Base-by-base conservation (phyloP, 345 rosid genomes). In the Garcia nutans region DNA sequence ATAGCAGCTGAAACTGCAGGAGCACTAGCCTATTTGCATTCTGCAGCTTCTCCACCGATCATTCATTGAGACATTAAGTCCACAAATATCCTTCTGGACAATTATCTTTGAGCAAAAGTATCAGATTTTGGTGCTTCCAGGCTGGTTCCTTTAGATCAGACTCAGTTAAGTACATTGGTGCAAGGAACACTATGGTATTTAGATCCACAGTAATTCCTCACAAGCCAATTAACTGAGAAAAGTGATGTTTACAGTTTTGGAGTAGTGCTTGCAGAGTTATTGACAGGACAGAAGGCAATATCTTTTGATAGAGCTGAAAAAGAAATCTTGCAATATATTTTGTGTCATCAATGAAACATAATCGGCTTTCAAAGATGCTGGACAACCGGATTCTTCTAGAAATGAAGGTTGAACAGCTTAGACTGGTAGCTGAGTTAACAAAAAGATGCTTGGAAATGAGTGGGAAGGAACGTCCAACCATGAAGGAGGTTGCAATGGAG, bases 401-500 rank as follows among this genome's bases (percentile, higher is more conserved):
- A 0, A 76, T 62, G 20, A 49, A 56, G 10, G n/a, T 1, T 0
- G 73, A 80, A 1, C 84, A 78, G 58, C 1, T 82, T 4, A 82
- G 26, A 68, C 75, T 70, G 68, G 78, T 80, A 24, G 82, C 84
- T 2, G 31, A 15, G 3, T 69, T 83, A 2, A 78, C 85, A 22
- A 79, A 16, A 62, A 62, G 73, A 20, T 83, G 88, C 70, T 23
- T 85, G 76, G 67, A 54, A 20, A 13, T 78, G 24, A 83, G 66
- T 57, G 86, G 88, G 9, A 77, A 80, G 70, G 82, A 85, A 59
- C 66, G 84, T 24, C 88, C 88, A 0, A 75, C 79, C 33, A 85
- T 80, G 86, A 78, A 74, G 50, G 50, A 45, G 50, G 50, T 45
- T 8, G 50, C 50, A 45, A 6, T 6, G 12, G 50, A 45, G 50